Evolutionary conservation across 495 filamentous ascomycete species (phyloP), one percentile per base, ranked within the genome.

Genomic region (Trichocladium antarcticum): DNA sequence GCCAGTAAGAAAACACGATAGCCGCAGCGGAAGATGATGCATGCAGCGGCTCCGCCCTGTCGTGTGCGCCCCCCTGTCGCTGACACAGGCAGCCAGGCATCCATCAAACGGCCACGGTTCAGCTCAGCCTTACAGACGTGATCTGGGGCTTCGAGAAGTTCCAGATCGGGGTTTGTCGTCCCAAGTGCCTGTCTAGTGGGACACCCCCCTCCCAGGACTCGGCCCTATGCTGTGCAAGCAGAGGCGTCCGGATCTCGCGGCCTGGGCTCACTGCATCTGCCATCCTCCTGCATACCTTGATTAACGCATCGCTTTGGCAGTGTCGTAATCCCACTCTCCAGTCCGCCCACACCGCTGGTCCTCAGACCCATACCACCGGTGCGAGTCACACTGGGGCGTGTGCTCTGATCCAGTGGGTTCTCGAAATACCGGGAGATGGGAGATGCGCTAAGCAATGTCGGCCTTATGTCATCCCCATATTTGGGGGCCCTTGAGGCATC

Each of bases 41-140:
- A 50, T 10, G 46, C 29, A 37, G 42, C 36, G 50, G 54, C 54
- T 53, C 36, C 49, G 49, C 42, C 52, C 35, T 42, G 11, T 11
- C 28, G 16, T 15, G 14, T 35, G 45, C 51, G 43, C 32, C n/a
- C 42, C 39, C 42, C 42, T 47, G 49, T 37, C 38, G 55, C 55
- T 51, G 38, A 55, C 52, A 58, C 10, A 51, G 46, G 47, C 43
- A 27, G 39, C 46, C 40, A 48, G 52, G 50, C 49, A 49, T 37
- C 37, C 43, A 49, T 41, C 22, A 17, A 44, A 42, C 21, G 49
- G 24, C 20, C 39, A 9, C 1, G 24, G 15, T 19, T 17, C 35
- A 38, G 21, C 49, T 57, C 54, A 57, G 54, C 54, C 54, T 45
- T 57, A 57, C 38, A 35, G 32, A 11, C 16, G 45, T 43, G 47